Percentiles rank a stretch among this genome's conserved stretches.
Conservation (phyloP, 2,329 filamentous ascomycete species). For the Talaromyces amestolkiae region DNA sequence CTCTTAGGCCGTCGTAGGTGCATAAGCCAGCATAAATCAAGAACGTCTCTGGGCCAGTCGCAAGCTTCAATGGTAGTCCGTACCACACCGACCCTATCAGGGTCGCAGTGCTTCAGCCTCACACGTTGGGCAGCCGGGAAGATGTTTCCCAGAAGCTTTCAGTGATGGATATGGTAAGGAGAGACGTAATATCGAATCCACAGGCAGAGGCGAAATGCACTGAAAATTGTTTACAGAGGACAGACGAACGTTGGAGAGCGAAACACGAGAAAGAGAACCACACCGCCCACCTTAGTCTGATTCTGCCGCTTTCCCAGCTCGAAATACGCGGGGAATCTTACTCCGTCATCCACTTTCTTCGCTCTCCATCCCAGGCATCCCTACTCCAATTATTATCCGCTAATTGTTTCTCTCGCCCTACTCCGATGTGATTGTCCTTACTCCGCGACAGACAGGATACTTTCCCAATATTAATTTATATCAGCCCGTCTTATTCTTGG, state of each 20-base stretch:
- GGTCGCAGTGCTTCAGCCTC: slow-evolving; percentile 35
- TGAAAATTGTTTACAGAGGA: not conserved
- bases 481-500: not conserved
- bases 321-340: not conserved
- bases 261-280: not conserved
- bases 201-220: not conserved
- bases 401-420: not conserved
- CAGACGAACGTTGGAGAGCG: not conserved
- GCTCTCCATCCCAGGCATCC: not conserved
- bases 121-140: slow-evolving; percentile 35
- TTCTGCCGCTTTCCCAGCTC: not conserved
- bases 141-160: not conserved
- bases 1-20: slow-evolving; percentile 23
- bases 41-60: slow-evolving; percentile 18
- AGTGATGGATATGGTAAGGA: not conserved
- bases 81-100: slow-evolving; percentile 24
- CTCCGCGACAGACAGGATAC: not conserved
- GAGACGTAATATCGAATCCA: not conserved
- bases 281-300: not conserved
- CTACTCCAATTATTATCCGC: not conserved
- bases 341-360: not conserved
- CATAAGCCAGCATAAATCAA: slow-evolving; percentile 17
- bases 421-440: not conserved
- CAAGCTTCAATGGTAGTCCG: slow-evolving; percentile 15
- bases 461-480: not conserved